Evolutionary conservation across 768 basidiomycete genomes (phyloP).

Genomic region (Calocybe gangraenosa): DNA sequence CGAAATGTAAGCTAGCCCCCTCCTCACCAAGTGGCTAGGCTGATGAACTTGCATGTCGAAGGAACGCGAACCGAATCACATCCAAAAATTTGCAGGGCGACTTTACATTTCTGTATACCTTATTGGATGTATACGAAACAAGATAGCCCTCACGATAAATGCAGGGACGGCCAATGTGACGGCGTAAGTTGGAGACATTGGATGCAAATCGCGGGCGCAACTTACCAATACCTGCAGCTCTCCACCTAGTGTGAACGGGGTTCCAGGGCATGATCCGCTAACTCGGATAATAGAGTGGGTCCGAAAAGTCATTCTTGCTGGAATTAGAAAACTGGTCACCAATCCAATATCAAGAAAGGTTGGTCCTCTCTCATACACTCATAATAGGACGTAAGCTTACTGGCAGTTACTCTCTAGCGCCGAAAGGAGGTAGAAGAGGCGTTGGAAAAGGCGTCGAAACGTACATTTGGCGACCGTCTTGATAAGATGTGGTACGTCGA

Average conservation of each 20-base stretch:
- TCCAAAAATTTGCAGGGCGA: constrained; percentile 3
- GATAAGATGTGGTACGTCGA: constrained; percentile 27
- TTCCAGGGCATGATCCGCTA: not conserved
- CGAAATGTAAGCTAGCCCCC: constrained; percentile 11
- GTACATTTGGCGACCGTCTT: constrained; percentile 19
- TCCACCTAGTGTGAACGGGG: not conserved
- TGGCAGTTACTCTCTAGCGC: constrained; percentile 13
- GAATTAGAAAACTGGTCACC: not conserved
- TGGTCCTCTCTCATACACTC: not conserved
- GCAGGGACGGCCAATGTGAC: constrained; percentile 19
- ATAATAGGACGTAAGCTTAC: not conserved
- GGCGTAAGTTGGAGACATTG: constrained; percentile 13
- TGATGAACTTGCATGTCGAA: not conserved
- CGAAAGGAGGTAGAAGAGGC: constrained; percentile 18
- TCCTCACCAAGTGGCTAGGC: not conserved
- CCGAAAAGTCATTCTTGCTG: not conserved
- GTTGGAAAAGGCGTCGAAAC: constrained; percentile 17
- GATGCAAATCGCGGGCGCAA: not conserved
- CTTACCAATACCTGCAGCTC: not conserved
- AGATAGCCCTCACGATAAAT: constrained; percentile 20
- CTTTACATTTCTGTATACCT: constrained; percentile 4
- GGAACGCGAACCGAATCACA: constrained; percentile 3
- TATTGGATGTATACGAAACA: constrained; percentile 17
- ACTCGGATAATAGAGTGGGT: not conserved
- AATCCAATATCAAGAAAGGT: constrained; percentile 1